These are phyloP conservation scores for Eimeria zaria DNA, from an alignment of 169 alveolate genomes.

Conservation along the genomic window DNA sequence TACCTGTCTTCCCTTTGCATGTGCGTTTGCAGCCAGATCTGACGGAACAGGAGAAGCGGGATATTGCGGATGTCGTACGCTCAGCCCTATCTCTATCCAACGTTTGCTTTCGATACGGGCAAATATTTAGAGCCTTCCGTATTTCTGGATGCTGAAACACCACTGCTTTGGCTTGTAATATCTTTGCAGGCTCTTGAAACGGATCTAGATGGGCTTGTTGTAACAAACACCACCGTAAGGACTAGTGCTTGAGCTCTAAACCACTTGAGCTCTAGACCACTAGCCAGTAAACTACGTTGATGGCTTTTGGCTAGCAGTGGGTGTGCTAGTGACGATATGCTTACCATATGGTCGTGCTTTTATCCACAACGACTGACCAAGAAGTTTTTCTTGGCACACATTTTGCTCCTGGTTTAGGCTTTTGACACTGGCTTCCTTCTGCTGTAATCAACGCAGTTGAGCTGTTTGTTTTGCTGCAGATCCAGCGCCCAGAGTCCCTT, in stretches of 20 bases:
- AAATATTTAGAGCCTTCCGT: background rate
- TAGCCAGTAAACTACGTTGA: background rate
- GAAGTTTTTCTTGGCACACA: background rate
- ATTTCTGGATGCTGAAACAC: background rate
- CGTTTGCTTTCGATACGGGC: background rate
- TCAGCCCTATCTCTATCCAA: background rate
- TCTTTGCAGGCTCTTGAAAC: constrained; percentile 88
- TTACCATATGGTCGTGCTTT: background rate
- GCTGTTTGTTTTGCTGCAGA: constrained; percentile 37
- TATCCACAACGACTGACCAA: background rate
- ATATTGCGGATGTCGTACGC: constrained; percentile 90
- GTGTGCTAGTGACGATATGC: background rate
- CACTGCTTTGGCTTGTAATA: background rate
- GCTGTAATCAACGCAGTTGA: background rate
- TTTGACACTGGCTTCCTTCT: background rate
- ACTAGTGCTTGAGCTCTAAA: background rate
- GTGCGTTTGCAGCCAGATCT: constrained; percentile 91
- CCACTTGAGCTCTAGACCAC: background rate
- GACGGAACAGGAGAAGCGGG: constrained; percentile 89
- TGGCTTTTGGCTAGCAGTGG: background rate
- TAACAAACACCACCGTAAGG: constrained; percentile 93
- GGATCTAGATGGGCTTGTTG: constrained; percentile 91
- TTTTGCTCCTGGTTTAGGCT: background rate
- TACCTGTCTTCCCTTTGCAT: background rate
- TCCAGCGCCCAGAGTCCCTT: constrained; percentile 84